A percentile compares a stretch with the other conserved stretches of the same genome.
phyloP scores from a whole-genome alignment of 2,329 filamentous ascomycete genomes.

The Diplocarpon mali region DNA sequence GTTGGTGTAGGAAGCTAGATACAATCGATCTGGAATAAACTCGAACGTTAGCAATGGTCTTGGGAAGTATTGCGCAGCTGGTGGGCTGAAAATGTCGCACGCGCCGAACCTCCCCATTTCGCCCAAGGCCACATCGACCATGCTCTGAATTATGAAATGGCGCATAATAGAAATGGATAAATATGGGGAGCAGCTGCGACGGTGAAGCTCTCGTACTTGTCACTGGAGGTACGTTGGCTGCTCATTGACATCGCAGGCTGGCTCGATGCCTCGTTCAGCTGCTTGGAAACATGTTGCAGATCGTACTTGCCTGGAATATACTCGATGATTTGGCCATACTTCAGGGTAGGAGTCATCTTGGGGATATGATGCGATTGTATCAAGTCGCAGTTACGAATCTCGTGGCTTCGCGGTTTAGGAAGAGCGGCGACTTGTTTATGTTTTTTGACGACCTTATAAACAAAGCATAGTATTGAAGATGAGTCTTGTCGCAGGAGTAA shows the following conservation, averaged over 20 bases:
- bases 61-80: conserved; percentile 6
- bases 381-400: conserved; percentile 2
- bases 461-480: conserved; percentile 16
- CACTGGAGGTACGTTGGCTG: neutral
- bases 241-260: neutral
- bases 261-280: conserved; percentile 10
- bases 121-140: conserved; percentile 9
- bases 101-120: conserved; percentile 9
- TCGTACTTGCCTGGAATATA: conserved; percentile 73
- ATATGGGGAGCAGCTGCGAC: conserved; percentile 10
- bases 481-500: conserved; percentile 2
- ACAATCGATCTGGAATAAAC: conserved; percentile 64
- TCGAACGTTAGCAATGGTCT: conserved; percentile 30
- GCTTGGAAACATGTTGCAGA: conserved; percentile 4
- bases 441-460: conserved; percentile 13
- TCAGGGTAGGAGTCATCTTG: conserved; percentile 36
- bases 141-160: conserved; percentile 13
- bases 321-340: conserved; percentile 80
- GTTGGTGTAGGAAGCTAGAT: conserved; percentile 83
- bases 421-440: conserved; percentile 11
- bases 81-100: conserved; percentile 4
- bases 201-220: no score
- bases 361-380: conserved; percentile 12
- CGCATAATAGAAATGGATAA: conserved; percentile 16
- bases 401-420: conserved; percentile 4